Conservation (phyloP, 2,329 filamentous ascomycete species). For the Rhynchosporium secalis region DNA sequence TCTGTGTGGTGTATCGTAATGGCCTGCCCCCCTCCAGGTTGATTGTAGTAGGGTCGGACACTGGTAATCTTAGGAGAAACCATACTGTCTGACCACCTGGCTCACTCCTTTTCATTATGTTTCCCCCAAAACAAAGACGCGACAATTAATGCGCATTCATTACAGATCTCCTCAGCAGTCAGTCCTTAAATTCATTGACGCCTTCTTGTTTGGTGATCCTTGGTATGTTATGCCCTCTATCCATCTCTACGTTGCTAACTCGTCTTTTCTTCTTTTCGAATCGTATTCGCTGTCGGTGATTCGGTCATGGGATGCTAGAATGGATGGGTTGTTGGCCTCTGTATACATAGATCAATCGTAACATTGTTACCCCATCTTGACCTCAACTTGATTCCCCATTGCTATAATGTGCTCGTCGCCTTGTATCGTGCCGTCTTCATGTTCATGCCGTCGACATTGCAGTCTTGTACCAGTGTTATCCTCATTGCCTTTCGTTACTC, state of each 20-base stretch:
- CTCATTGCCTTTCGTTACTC: too few species aligned
- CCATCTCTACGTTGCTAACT: not conserved
- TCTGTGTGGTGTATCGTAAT: conserved; percentile 1
- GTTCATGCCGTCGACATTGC: not conserved
- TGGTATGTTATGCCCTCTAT: conserved; percentile 1
- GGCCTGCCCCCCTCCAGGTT: not conserved
- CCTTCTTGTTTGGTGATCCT: not conserved
- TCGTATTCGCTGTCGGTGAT: not conserved
- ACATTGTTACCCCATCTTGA: not conserved
- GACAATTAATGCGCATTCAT: not conserved
- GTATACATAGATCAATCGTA: not conserved
- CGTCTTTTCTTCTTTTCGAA: not conserved
- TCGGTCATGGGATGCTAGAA: not conserved
- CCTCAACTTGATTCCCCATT: not conserved
- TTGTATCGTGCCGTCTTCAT: not conserved
- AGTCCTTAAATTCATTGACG: not conserved
- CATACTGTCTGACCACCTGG: conserved; percentile 2
- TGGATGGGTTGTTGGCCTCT: not conserved
- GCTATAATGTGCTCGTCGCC: not conserved
- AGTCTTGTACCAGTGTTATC: too few species aligned
- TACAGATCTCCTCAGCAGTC: not conserved
- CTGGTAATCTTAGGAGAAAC: conserved; percentile 2
- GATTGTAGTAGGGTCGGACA: conserved; percentile 10
- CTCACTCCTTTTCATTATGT: not conserved
- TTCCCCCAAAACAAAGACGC: not conserved